phyloP scores from a whole-genome alignment of 2,329 filamentous ascomycete genomes.

The Arthrobotrys iridis region DNA sequence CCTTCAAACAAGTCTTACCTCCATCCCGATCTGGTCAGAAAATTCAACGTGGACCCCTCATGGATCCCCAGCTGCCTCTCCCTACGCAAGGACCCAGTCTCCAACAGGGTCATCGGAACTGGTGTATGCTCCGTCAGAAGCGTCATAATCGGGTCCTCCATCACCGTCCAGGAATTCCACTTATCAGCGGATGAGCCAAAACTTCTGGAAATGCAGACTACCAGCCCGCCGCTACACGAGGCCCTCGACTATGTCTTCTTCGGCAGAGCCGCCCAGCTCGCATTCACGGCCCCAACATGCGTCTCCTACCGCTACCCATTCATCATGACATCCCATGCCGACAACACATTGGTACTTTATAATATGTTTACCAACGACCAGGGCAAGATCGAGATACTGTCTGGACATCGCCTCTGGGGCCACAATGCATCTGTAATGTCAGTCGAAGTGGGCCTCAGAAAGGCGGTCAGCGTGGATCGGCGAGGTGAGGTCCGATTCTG shows the following conservation, averaged over 20 bases:
- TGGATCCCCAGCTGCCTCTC: conserved; percentile 45
- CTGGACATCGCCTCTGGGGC: conserved; percentile 83
- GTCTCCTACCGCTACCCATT: conserved; percentile 83
- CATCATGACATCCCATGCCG: conserved; percentile 80
- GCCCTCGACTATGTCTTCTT: conserved; percentile 47
- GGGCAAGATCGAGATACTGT: conserved; percentile 72
- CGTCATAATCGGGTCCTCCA: conserved; percentile 26
- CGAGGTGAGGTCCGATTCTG: conserved; percentile 85
- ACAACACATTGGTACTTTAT: conserved; percentile 87
- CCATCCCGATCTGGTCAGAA: conserved; percentile 11
- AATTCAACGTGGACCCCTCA: conserved; percentile 9
- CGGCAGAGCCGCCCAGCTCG: conserved; percentile 55
- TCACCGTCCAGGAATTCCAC: conserved; percentile 58
- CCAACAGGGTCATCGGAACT: conserved; percentile 18
- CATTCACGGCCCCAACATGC: conserved; percentile 66
- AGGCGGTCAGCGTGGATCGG: conserved; percentile 86
- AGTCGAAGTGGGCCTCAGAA: conserved; percentile 82
- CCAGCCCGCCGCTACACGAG: conserved; percentile 36
- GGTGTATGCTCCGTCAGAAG: conserved; percentile 37
- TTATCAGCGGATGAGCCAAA: conserved; percentile 47
- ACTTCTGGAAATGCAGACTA: conserved; percentile 11
- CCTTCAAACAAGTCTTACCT: conserved; percentile 3
- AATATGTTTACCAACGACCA: conserved; percentile 78
- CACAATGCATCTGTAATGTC: conserved; percentile 90
- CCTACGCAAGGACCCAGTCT: conserved; percentile 19